phyloP scores from a whole-genome alignment of 495 filamentous ascomycete genomes.

The Talaromyces liani region DNA sequence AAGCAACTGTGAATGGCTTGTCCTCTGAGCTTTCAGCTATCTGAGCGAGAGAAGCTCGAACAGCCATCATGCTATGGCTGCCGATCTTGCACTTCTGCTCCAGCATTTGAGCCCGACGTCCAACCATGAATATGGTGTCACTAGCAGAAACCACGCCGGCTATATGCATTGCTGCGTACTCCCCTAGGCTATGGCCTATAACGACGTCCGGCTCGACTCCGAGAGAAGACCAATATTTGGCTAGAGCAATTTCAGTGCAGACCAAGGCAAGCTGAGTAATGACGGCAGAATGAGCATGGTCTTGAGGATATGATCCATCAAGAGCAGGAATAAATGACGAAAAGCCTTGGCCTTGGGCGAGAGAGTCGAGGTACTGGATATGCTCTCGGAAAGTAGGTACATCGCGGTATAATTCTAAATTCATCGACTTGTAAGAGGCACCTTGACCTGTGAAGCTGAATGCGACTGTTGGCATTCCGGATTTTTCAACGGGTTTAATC shows the following conservation, averaged over 20 bases:
- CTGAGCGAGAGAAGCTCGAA: slow-evolving; percentile 29
- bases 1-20: slow-evolving; percentile 43
- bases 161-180: slow-evolving; percentile 16
- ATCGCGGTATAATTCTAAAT: slow-evolving; percentile 19
- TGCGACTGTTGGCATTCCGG: slow-evolving; percentile 26
- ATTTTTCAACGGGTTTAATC: slow-evolving; percentile 7
- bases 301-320: slow-evolving; percentile 12
- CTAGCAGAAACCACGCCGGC: slow-evolving; percentile 19
- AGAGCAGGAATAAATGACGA: slow-evolving; percentile 20
- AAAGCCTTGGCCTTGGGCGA: slow-evolving; percentile 21
- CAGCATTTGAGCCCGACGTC: slow-evolving; percentile 16
- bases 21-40: slow-evolving; percentile 10
- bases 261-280: slow-evolving; percentile 15
- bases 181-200: no score
- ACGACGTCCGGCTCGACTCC: no score
- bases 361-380: slow-evolving; percentile 17
- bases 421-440: slow-evolving; percentile 39
- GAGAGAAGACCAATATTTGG: slow-evolving; percentile 11
- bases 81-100: slow-evolving; percentile 13
- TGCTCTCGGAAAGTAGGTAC: slow-evolving; percentile 18
- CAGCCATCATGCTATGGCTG: slow-evolving; percentile 48
- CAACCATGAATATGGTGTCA: slow-evolving; percentile 21
- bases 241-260: slow-evolving; percentile 17
- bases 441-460: slow-evolving; percentile 69
- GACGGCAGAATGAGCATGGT: slow-evolving; percentile 12